Evolutionary conservation across 345 rosid species (phyloP).

Genomic region (Boechera retrofracta): DNA sequence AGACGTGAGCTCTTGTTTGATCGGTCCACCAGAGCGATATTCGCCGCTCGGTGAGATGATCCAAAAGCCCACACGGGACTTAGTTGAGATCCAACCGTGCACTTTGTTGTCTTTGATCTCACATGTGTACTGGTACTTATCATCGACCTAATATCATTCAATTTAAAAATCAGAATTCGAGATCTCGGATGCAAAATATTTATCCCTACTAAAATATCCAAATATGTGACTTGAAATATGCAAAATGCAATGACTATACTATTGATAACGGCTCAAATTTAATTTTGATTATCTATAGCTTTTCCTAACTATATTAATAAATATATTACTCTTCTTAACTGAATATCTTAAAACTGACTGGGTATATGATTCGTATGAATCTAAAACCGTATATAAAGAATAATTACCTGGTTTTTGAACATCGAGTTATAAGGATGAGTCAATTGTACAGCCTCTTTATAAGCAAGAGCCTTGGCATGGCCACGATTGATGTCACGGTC

Average conservation of each 20-base stretch:
- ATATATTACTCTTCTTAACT: too few relatives aligned
- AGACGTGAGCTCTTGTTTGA: constrained; percentile 82
- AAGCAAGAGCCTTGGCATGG: constrained; percentile 52
- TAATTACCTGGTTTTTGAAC: constrained; percentile 71
- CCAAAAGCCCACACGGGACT: constrained; percentile 79
- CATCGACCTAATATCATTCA: constrained; percentile 71
- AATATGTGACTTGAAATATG: too few relatives aligned
- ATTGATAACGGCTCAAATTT: too few relatives aligned
- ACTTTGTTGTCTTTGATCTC: constrained; percentile 66
- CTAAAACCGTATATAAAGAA: background rate
- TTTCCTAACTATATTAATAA: too few relatives aligned
- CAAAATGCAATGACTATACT: too few relatives aligned
- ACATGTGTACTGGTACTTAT: constrained; percentile 76
- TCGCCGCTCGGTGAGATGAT: constrained; percentile 79
- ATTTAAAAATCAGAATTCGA: background rate
- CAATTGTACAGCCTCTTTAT: constrained; percentile 80
- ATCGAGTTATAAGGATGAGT: constrained; percentile 62
- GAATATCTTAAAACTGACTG: too few relatives aligned
- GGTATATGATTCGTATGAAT: background rate
- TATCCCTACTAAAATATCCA: too few relatives aligned
- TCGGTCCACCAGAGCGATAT: constrained; percentile 72
- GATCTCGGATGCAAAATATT: background rate
- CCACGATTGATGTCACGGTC: constrained; percentile 65
- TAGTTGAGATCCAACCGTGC: constrained; percentile 84
- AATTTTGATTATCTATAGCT: too few relatives aligned